phyloP scores from a whole-genome alignment of 2,329 filamentous ascomycete species.

The Fusarium avenaceum region DNA sequence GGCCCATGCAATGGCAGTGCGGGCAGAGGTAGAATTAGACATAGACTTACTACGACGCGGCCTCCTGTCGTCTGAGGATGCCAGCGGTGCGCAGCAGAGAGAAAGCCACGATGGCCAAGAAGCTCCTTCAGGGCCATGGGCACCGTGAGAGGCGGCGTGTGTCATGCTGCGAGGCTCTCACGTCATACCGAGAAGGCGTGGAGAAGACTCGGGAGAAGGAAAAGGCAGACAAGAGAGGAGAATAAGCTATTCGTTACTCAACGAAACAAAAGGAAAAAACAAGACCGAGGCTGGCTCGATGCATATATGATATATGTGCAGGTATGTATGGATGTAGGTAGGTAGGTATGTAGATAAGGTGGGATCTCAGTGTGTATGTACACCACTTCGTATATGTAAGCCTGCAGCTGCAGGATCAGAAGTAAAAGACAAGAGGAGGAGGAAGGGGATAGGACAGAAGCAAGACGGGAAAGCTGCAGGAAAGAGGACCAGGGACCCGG shows the following conservation, averaged over 20 bases:
- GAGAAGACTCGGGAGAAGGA: conserved; percentile 24
- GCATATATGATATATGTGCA: conserved; percentile 10
- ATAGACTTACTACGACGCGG: conserved; percentile 56
- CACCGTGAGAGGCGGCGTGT: conserved; percentile 58
- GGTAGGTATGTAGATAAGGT: conserved; percentile 30
- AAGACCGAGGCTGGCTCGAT: conserved; percentile 13
- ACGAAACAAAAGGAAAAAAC: conserved; percentile 18
- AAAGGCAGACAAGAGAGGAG: conserved; percentile 24
- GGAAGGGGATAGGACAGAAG: conserved; percentile 43
- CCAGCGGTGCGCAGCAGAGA: conserved; percentile 60
- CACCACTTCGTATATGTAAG: conserved; percentile 43
- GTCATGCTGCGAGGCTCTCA: conserved; percentile 56
- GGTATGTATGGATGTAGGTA: conserved; percentile 32
- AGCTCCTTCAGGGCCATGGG: conserved; percentile 58
- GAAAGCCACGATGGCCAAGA: conserved; percentile 62
- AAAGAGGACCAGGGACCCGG: conserved; percentile 41
- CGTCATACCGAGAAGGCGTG: conserved; percentile 45
- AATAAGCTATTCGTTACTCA: conserved; percentile 29
- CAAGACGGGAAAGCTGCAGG: conserved; percentile 43
- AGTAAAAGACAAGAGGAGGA: conserved; percentile 4
- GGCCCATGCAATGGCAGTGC: conserved; percentile 33
- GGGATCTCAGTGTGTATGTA: conserved; percentile 39
- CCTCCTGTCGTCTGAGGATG: conserved; percentile 57
- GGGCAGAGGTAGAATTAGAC: conserved; percentile 44
- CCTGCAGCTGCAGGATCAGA: conserved; percentile 21